Conservation (phyloP, 2,329 filamentous ascomycete species). For the Alternaria burnsii region DNA sequence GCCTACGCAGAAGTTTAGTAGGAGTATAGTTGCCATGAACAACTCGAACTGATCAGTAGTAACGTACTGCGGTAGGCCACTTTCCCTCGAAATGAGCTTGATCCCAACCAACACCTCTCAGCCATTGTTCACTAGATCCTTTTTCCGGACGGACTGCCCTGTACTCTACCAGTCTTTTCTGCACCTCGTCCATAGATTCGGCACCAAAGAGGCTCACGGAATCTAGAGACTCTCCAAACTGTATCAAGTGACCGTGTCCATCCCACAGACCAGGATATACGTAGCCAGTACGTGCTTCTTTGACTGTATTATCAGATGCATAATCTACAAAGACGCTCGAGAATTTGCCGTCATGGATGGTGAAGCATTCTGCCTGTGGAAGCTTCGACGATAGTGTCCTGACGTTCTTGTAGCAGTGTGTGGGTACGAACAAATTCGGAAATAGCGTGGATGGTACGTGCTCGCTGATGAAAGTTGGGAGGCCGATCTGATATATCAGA, state of each 20-base stretch:
- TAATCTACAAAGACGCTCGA: slow-evolving; percentile 40
- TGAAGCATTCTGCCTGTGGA: slow-evolving; percentile 62
- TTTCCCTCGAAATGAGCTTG: slow-evolving; percentile 69
- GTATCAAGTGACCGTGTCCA: slow-evolving; percentile 72
- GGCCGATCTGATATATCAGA: slow-evolving; percentile 40
- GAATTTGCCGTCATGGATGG: slow-evolving; percentile 62
- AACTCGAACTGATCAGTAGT: neutral
- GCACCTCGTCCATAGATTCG: slow-evolving; percentile 64
- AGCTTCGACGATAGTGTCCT: slow-evolving; percentile 53
- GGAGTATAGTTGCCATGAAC: neutral
- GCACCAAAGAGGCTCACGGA: slow-evolving; percentile 71
- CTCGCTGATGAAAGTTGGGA: slow-evolving; percentile 27
- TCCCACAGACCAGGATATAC: slow-evolving; percentile 75
- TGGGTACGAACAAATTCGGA: slow-evolving; percentile 36
- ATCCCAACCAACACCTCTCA: slow-evolving; percentile 75
- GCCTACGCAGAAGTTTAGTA: slow-evolving; percentile 49
- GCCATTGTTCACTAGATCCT: slow-evolving; percentile 67
- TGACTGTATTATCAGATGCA: slow-evolving; percentile 24
- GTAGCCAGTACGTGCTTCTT: slow-evolving; percentile 55
- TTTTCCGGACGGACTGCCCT: slow-evolving; percentile 59
- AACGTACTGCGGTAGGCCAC: slow-evolving; percentile 69
- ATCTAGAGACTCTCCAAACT: slow-evolving; percentile 73
- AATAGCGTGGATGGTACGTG: slow-evolving; percentile 32
- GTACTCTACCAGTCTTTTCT: slow-evolving; percentile 62
- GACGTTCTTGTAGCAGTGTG: slow-evolving; percentile 57